These are phyloP conservation scores for Salvia miltiorrhiza DNA, from an alignment of 257 asterid genomes.

Conservation along the genomic window DNA sequence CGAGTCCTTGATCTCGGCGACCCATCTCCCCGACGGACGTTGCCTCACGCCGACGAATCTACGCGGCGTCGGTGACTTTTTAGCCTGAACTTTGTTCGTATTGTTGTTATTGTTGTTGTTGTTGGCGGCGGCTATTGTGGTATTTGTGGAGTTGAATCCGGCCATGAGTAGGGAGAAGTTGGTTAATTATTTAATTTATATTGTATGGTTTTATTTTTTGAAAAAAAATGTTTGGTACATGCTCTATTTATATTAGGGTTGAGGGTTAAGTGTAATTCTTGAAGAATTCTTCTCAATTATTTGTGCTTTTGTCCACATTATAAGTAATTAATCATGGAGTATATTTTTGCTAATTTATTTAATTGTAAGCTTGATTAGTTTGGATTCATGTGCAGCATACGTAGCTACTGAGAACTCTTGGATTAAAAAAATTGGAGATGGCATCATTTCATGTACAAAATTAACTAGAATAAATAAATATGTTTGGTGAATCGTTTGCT, in stretches of 20 bases:
- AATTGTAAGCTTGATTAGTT: conserved; percentile 18
- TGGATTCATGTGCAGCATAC: conserved; percentile 39
- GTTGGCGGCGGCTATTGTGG: conserved; percentile 26
- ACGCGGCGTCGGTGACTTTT: conserved; percentile 38
- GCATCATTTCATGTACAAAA: conserved; percentile 19
- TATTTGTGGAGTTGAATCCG: conserved; percentile 35
- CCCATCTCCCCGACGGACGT: conserved; percentile 90
- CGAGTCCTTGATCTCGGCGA: conserved; percentile 90
- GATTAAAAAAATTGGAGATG: conserved; percentile 12
- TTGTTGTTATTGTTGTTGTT: no score
- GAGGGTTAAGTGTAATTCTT: conserved; percentile 24
- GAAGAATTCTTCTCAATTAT: conserved; percentile 36
- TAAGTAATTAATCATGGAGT: conserved; percentile 4
- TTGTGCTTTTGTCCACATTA: conserved; percentile 33
- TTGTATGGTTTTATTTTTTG: neutral
- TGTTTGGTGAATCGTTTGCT: conserved; percentile 22
- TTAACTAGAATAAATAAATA: neutral
- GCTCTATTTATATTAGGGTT: conserved; percentile 36
- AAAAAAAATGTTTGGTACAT: conserved; percentile 15
- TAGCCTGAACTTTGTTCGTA: conserved; percentile 26
- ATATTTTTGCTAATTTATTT: conserved; percentile 20
- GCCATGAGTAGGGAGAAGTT: no score
- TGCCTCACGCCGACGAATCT: conserved; percentile 80
- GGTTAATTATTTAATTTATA: neutral
- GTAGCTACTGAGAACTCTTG: conserved; percentile 39